Evolutionary conservation across 2,329 filamentous ascomycete genomes (phyloP), one percentile per base, ranked within the genome.

Genomic region (Botryosphaeria agaves): DNA sequence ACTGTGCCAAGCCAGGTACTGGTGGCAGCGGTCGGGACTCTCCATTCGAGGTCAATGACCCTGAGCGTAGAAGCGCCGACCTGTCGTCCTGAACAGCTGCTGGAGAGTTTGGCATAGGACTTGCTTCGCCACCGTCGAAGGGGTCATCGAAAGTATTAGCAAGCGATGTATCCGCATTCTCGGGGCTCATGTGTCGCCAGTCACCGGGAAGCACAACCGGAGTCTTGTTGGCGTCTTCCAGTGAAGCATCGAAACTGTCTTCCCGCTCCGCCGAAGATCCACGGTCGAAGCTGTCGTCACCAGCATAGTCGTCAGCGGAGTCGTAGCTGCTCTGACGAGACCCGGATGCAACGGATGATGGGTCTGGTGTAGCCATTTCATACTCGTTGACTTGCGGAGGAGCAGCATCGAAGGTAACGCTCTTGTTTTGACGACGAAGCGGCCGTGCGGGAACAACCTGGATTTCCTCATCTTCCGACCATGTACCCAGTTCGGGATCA

Each of bases 191-290:
- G 39, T 71, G 80, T 38, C 80, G 74, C 89, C 89, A 98, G 49
- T 94, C 84, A 45, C 95, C 89, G 1, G 89, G 89, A 14, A 91
- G 71, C n/a, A 98, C 87, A 7, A 98, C 89, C 0, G 89, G 89
- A 1, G 89, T 95, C 62, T 95, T 95, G 46, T 92, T 83, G 4
- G 83, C 87, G 47, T 95, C 87, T 54, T 95, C 87, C 2, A 95
- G 66, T 5, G 84, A 92, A 9, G 82, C 87, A 53, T 95, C 87
- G 42, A 95, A 95, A 57, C 87, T 94, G 47, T 94, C 87, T 25
- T 87, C 81, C 26, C 69, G 66, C 32, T 71, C 66, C 17, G 70
- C 58, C 4, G 66, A 68, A 16, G 69, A 72, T 26, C 69, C 69
- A 6, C 65, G 66, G 32, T 64, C 61, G 36, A 63, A 64, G 46